phyloP scores from a whole-genome alignment of 2,329 filamentous ascomycete genomes.

The Calycina herbarum region DNA sequence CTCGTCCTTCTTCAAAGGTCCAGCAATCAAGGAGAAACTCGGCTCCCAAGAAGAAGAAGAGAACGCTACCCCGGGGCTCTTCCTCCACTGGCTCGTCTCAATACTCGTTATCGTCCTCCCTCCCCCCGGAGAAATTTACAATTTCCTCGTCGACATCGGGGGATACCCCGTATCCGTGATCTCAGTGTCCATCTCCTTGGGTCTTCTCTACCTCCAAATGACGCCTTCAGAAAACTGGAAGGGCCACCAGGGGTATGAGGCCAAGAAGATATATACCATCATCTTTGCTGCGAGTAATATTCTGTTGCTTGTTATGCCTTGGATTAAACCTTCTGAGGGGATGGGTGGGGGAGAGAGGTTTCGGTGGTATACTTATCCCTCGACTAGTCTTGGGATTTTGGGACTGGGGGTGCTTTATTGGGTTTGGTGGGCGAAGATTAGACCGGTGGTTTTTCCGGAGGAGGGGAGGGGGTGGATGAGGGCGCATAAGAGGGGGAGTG shows the following conservation, averaged over 20 bases:
- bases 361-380: slow-evolving; percentile 41
- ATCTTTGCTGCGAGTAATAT: slow-evolving; percentile 39
- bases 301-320: slow-evolving; percentile 40
- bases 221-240: slow-evolving; percentile 35
- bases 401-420: slow-evolving; percentile 40
- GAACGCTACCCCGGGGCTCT: slow-evolving; percentile 40
- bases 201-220: slow-evolving; percentile 39
- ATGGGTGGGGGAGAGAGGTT: slow-evolving; percentile 34
- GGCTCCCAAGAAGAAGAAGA: neutral
- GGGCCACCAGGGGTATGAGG: slow-evolving; percentile 34
- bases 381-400: slow-evolving; percentile 40
- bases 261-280: slow-evolving; percentile 34
- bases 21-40: neutral
- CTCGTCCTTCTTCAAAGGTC: slow-evolving; percentile 36
- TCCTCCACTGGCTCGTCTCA: slow-evolving; percentile 62
- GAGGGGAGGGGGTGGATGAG: slow-evolving; percentile 9
- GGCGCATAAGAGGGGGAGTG: slow-evolving; percentile 14
- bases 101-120: slow-evolving; percentile 54
- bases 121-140: slow-evolving; percentile 45
- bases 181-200: slow-evolving; percentile 38
- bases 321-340: slow-evolving; percentile 37
- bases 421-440: slow-evolving; percentile 38
- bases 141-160: slow-evolving; percentile 42
- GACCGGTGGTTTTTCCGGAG: slow-evolving; percentile 2
- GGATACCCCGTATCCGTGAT: slow-evolving; percentile 42